Conservation (phyloP, 345 rosid species). For the Mercurialis annua region DNA sequence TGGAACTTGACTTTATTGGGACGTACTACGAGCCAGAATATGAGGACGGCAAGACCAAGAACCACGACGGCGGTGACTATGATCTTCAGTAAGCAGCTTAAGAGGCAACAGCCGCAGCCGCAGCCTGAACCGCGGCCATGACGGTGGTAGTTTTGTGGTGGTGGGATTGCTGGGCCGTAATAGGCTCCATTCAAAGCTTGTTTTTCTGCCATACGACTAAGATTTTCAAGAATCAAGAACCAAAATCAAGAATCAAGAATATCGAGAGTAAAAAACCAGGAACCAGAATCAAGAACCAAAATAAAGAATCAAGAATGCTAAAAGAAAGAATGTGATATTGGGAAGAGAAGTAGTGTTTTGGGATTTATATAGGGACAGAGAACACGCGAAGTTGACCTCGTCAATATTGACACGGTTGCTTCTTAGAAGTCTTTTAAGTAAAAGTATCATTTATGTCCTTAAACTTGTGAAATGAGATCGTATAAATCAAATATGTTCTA, state of each 20-base stretch:
- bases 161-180: constrained; percentile 67
- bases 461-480: too few species aligned
- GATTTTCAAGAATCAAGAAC: not conserved
- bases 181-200: constrained; percentile 62
- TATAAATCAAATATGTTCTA: too few species aligned
- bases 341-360: not conserved
- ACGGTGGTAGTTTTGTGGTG: constrained; percentile 42
- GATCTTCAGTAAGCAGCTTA: constrained; percentile 43
- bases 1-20: constrained; percentile 40
- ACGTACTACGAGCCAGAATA: constrained; percentile 46
- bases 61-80: constrained; percentile 34
- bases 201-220: constrained; percentile 46
- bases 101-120: constrained; percentile 59
- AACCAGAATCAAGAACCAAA: too few species aligned
- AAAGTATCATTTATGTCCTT: too few species aligned
- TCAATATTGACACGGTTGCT: constrained; percentile 36
- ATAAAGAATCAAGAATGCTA: too few species aligned
- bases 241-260: too few species aligned
- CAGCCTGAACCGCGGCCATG: constrained; percentile 46
- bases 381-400: not conserved
- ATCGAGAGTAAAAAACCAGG: not conserved
- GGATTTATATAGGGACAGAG: not conserved
- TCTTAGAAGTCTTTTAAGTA: too few species aligned
- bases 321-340: too few species aligned
- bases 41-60: constrained; percentile 29